A percentile compares a stretch with the other conserved stretches of the same genome.
These are phyloP conservation scores for Colletotrichum caudatum DNA, from an alignment of 2,329 filamentous ascomycete species.

Conservation along the genomic window DNA sequence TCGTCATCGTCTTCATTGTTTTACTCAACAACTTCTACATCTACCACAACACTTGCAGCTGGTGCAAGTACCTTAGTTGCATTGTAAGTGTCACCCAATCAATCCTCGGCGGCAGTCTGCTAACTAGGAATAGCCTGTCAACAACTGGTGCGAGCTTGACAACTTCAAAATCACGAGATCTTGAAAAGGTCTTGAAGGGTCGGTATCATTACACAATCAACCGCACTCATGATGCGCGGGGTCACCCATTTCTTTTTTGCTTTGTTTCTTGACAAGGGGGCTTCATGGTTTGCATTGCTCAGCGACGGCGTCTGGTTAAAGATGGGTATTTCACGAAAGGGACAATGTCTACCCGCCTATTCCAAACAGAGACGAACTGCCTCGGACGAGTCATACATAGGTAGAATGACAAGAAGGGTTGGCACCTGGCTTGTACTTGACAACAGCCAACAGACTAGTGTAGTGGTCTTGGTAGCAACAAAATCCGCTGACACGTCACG, in stretches of 20 bases:
- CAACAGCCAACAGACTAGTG: constrained; percentile 8
- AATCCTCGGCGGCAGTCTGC: background rate
- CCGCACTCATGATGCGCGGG: constrained; percentile 4
- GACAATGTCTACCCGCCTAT: constrained; percentile 2
- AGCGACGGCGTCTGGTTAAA: constrained; percentile 44
- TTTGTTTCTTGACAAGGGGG: background rate
- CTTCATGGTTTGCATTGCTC: constrained; percentile 40
- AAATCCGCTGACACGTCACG: constrained; percentile 26
- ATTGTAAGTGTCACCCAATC: constrained; percentile 72
- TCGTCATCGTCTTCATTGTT: constrained; percentile 86
- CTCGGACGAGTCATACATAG: constrained; percentile 14
- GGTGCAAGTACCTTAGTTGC: constrained; percentile 97
- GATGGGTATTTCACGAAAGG: constrained; percentile 32
- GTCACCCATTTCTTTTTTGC: background rate
- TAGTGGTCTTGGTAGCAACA: constrained; percentile 3
- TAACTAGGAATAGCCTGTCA: constrained; percentile 65
- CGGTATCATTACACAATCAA: background rate
- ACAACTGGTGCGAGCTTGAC: constrained; percentile 73
- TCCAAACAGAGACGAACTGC: constrained; percentile 10
- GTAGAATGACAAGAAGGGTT: constrained; percentile 2
- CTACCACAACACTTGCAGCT: constrained; percentile 79
- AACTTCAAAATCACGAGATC: constrained; percentile 41
- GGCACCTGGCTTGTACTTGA: constrained; percentile 3
- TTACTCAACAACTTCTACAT: constrained; percentile 93
- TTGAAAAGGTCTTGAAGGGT: background rate